phyloP scores from a whole-genome alignment of 495 filamentous ascomycete genomes.

The Aspergillus conjunctus region DNA sequence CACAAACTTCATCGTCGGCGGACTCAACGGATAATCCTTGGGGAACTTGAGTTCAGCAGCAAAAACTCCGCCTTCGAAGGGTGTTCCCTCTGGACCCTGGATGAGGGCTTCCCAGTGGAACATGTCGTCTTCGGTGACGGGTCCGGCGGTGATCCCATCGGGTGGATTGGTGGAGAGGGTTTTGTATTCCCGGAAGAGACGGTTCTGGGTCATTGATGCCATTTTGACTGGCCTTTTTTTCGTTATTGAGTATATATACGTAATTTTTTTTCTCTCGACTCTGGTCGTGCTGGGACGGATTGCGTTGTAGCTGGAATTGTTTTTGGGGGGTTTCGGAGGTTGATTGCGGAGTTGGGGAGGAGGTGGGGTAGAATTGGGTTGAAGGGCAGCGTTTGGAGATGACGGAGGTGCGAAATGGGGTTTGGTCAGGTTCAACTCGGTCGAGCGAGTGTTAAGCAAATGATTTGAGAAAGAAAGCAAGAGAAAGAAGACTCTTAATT shows the following conservation, averaged over 20 bases:
- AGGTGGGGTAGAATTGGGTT: neutral
- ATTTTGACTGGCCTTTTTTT: conserved; percentile 22
- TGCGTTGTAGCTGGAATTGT: no score
- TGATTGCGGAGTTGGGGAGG: conserved; percentile 2
- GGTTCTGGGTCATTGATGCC: conserved; percentile 73
- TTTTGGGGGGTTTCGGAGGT: neutral
- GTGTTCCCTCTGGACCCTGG: conserved; percentile 91
- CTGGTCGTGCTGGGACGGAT: no score
- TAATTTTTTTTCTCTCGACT: no score
- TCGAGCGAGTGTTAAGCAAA: no score
- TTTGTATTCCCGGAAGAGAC: conserved; percentile 96
- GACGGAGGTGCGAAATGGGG: neutral
- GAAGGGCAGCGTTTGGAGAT: neutral
- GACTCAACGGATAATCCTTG: conserved; percentile 90
- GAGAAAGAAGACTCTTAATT: neutral
- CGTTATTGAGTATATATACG: no score
- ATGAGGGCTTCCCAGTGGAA: conserved; percentile 97
- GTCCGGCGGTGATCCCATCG: conserved; percentile 93
- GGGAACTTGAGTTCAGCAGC: conserved; percentile 93
- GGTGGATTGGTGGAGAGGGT: conserved; percentile 80
- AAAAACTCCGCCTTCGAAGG: conserved; percentile 94
- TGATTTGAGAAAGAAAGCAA: neutral
- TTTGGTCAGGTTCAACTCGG: neutral
- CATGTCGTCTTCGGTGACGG: conserved; percentile 91
- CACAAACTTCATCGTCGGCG: conserved; percentile 91